A percentile compares a stretch with the other conserved stretches of the same genome.
These are phyloP conservation scores for Alternaria solani DNA, from an alignment of 2,329 filamentous ascomycete species.

Conservation along the genomic window DNA sequence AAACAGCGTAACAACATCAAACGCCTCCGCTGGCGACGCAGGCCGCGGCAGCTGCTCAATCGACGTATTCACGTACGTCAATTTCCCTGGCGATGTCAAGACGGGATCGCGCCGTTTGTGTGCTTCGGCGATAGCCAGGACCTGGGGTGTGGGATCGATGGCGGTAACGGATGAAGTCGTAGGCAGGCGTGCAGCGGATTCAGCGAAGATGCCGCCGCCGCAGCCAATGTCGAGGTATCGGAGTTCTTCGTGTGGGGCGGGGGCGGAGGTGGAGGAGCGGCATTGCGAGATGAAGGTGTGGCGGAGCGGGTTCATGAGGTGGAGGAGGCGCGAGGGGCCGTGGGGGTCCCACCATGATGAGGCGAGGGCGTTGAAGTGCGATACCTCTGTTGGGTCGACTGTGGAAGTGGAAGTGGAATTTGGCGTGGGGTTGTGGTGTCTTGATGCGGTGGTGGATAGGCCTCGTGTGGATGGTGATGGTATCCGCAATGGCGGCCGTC, in stretches of 20 bases:
- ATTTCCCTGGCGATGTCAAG: conserved; percentile 62
- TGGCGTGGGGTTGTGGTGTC: conserved; percentile 24
- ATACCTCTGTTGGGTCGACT: conserved; percentile 85
- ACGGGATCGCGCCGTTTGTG: conserved; percentile 79
- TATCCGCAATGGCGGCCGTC: neutral
- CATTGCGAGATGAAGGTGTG: conserved; percentile 89
- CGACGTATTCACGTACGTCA: conserved; percentile 77
- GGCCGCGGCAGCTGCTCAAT: conserved; percentile 71
- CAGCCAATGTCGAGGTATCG: conserved; percentile 92
- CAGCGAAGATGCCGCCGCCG: conserved; percentile 95
- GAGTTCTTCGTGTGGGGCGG: conserved; percentile 55
- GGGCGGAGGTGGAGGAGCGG: conserved; percentile 54
- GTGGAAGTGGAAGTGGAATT: conserved; percentile 44
- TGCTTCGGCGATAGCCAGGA: conserved; percentile 75
- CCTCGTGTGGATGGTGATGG: conserved; percentile 18
- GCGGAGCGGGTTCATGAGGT: conserved; percentile 97
- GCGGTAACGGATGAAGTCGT: conserved; percentile 72
- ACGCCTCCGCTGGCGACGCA: conserved; percentile 55
- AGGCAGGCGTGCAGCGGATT: conserved; percentile 76
- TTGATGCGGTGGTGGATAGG: conserved; percentile 25
- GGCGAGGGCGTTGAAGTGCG: conserved; percentile 93
- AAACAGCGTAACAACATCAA: conserved; percentile 86
- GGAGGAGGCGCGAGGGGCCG: conserved; percentile 87
- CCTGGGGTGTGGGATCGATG: conserved; percentile 78
- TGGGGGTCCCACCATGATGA: conserved; percentile 97